Conservation (phyloP, 2,329 filamentous ascomycete species). For the Akanthomyces uredinophilus region DNA sequence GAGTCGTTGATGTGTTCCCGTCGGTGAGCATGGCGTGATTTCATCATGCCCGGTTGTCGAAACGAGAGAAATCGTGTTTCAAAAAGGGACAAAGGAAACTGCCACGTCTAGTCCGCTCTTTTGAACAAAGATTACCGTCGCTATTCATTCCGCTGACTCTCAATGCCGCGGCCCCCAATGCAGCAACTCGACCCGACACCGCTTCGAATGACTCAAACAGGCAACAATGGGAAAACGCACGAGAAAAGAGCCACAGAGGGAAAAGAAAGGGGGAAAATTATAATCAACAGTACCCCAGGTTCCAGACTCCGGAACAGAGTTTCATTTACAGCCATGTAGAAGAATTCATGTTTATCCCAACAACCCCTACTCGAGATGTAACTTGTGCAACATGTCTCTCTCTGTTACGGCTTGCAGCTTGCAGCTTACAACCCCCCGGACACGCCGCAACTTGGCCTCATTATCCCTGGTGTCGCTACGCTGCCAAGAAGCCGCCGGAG, state of each 20-base stretch:
- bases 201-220: constrained; percentile 2
- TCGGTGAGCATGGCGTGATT: too few species aligned
- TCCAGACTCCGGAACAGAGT: too few species aligned
- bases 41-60: too few species aligned
- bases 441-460: too few species aligned
- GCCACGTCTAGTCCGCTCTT: too few species aligned
- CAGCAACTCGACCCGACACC: constrained; percentile 8
- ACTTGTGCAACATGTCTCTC: not conserved
- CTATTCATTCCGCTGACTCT: not conserved
- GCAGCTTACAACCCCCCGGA: not conserved
- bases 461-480: too few species aligned
- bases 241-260: not conserved
- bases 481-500: too few species aligned
- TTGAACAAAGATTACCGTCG: too few species aligned
- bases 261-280: not conserved
- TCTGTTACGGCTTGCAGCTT: not conserved
- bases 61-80: too few species aligned
- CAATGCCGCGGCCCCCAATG: not conserved
- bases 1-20: too few species aligned
- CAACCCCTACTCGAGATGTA: not conserved
- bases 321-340: not conserved
- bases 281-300: not conserved
- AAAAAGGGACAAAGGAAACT: too few species aligned
- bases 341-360: not conserved
- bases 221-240: too few species aligned